Percentiles rank a stretch among this genome's conserved stretches.
Conservation (phyloP, 352 stramenopile genomes). For the Phytophthora capsici region DNA sequence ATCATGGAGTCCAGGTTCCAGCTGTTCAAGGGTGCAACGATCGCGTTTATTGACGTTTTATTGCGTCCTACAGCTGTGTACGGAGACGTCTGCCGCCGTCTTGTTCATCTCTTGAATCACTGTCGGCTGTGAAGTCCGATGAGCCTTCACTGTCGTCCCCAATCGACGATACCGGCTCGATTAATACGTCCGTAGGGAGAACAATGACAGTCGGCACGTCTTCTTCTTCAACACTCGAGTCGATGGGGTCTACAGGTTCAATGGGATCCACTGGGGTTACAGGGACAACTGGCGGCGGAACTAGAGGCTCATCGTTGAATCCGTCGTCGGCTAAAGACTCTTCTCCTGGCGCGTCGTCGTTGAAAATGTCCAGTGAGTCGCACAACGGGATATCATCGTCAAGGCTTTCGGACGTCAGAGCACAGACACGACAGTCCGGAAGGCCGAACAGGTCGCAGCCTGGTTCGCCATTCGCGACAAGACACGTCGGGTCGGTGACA, state of each 20-base stretch:
- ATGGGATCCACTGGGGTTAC: background rate
- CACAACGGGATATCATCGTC: constrained; percentile 1
- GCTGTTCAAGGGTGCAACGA: too few species aligned
- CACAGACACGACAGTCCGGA: constrained; percentile 13
- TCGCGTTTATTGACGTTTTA: too few species aligned
- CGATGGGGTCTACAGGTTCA: background rate
- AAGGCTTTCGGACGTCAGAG: constrained; percentile 6
- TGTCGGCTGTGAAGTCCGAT: background rate
- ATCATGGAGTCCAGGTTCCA: too few species aligned
- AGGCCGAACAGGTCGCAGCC: constrained; percentile 20
- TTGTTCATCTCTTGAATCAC: background rate
- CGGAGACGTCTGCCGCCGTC: constrained; percentile 2
- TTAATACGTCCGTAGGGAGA: constrained; percentile 6
- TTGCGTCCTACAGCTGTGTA: constrained; percentile 1
- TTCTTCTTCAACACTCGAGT: constrained; percentile 5
- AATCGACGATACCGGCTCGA: constrained; percentile 5
- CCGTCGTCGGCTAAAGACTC: background rate
- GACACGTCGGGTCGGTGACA: constrained; percentile 11
- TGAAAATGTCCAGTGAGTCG: constrained; percentile 17
- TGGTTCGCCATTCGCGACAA: constrained; percentile 6
- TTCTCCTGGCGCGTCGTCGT: background rate
- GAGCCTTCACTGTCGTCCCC: constrained; percentile 10
- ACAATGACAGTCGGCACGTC: constrained; percentile 19
- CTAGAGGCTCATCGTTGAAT: constrained; percentile 2
- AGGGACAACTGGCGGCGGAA: constrained; percentile 3